phyloP scores from a whole-genome alignment of 345 rosid genomes.

The Erucastrum elatum region DNA sequence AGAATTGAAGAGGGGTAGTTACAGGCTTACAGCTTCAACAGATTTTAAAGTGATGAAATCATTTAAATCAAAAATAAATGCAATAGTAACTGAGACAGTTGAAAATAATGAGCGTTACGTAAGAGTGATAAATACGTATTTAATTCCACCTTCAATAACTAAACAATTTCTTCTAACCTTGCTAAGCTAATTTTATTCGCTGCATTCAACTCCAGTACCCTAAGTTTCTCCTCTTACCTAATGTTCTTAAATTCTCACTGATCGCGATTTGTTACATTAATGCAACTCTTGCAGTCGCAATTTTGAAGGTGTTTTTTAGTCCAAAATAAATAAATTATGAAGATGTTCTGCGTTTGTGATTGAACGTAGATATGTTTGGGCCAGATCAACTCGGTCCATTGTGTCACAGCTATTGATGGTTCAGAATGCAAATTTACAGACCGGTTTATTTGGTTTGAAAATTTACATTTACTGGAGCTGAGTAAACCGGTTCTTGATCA shows the following conservation, averaged over 20 bases:
- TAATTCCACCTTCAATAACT: conserved; percentile 23
- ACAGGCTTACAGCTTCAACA: conserved; percentile 35
- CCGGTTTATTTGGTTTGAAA: background rate
- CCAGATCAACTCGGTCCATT: background rate
- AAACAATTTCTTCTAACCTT: background rate
- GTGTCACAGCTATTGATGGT: background rate
- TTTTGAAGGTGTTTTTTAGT: too few relatives aligned
- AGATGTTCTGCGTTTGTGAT: background rate
- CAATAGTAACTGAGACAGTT: conserved; percentile 37
- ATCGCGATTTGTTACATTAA: background rate
- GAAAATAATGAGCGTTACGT: conserved; percentile 40
- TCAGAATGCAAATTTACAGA: conserved; percentile 17
- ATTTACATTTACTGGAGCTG: conserved; percentile 2
- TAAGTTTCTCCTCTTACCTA: background rate
- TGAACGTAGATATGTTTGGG: background rate
- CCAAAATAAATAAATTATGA: too few relatives aligned
- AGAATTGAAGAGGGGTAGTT: conserved; percentile 33
- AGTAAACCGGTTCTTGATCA: conserved; percentile 47
- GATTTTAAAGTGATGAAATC: conserved; percentile 35
- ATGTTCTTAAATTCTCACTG: background rate
- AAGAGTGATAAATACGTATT: conserved; percentile 32
- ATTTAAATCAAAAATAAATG: conserved; percentile 38
- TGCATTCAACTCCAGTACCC: conserved; percentile 1
- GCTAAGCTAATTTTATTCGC: background rate
- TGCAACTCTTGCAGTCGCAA: background rate